A percentile compares a stretch with the other conserved stretches of the same genome.
phyloP scores from a whole-genome alignment of 257 asterid genomes.

The Fraxinus cuspidata region DNA sequence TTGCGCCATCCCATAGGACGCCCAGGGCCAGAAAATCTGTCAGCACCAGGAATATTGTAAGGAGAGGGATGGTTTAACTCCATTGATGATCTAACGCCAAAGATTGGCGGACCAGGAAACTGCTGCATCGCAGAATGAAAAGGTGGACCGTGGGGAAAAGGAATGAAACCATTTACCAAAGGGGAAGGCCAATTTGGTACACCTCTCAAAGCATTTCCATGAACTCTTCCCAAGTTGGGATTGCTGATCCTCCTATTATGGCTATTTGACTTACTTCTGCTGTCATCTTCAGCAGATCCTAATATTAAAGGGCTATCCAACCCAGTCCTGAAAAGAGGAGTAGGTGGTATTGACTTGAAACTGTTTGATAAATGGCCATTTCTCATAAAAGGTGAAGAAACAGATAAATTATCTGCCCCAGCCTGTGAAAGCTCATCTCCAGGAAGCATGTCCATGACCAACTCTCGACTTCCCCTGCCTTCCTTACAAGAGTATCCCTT shows the following conservation, averaged over 20 bases:
- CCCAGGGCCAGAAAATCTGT: conserved; percentile 75
- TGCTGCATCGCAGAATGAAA: conserved; percentile 86
- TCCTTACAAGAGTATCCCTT: conserved; percentile 62
- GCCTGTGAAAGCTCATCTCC: conserved; percentile 67
- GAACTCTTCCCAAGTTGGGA: conserved; percentile 75
- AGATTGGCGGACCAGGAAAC: conserved; percentile 72
- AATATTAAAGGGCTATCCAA: conserved; percentile 60
- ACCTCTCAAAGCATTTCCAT: conserved; percentile 88
- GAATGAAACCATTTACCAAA: conserved; percentile 87
- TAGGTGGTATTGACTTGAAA: conserved; percentile 69
- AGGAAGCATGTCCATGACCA: conserved; percentile 48
- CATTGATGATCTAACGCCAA: conserved; percentile 82
- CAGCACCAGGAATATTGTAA: conserved; percentile 74
- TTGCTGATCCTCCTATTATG: conserved; percentile 81
- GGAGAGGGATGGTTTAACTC: conserved; percentile 78
- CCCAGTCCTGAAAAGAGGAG: conserved; percentile 58
- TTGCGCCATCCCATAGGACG: conserved; percentile 86
- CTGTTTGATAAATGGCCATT: conserved; percentile 55
- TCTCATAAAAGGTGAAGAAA: conserved; percentile 80
- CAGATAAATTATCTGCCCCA: conserved; percentile 62
- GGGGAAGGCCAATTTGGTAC: conserved; percentile 93
- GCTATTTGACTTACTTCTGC: conserved; percentile 64
- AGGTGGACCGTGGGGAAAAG: conserved; percentile 84
- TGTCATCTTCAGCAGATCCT: conserved; percentile 74
- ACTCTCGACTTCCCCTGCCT: conserved; percentile 63